Conservation (phyloP, 192 early-diverging fungal genomes). For the Coemansia sp. region DNA sequence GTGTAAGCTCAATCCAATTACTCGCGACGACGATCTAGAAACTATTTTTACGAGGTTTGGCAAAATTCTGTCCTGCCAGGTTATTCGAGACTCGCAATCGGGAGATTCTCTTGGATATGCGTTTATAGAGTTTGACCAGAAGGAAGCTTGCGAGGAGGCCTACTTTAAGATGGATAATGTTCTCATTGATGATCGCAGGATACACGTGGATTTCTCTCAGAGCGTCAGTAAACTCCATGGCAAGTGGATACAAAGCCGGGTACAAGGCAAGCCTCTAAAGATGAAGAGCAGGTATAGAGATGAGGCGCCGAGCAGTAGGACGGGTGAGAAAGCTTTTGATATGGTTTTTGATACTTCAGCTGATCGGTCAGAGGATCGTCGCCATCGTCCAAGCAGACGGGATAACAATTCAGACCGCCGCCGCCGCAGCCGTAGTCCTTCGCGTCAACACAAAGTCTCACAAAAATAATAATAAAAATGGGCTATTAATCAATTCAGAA, state of each 20-base stretch:
- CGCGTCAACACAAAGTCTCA: neutral
- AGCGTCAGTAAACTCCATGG: conserved; percentile 83
- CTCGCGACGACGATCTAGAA: conserved; percentile 87
- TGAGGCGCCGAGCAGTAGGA: neutral
- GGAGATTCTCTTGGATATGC: conserved; percentile 90
- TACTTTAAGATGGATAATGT: conserved; percentile 98
- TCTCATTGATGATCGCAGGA: conserved; percentile 92
- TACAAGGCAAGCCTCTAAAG: neutral
- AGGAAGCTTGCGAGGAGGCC: conserved; percentile 86
- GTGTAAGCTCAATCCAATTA: conserved; percentile 90
- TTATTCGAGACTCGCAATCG: conserved; percentile 84
- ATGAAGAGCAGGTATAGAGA: conserved; percentile 22
- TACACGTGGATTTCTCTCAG: conserved; percentile 98
- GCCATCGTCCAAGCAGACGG: neutral
- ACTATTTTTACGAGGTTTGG: conserved; percentile 95
- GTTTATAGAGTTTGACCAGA: conserved; percentile 93
- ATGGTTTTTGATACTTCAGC: conserved; percentile 42
- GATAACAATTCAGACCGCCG: neutral
- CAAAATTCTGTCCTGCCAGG: conserved; percentile 83
- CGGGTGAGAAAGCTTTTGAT: conserved; percentile 10
- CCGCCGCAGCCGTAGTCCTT: conserved; percentile 17
- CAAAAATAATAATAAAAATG: neutral
- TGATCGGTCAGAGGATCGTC: neutral
- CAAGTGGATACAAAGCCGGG: conserved; percentile 64
- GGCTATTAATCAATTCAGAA: neutral